Base-by-base conservation (phyloP, 768 basidiomycete species). In the Tricholoma bakamatsutake region DNA sequence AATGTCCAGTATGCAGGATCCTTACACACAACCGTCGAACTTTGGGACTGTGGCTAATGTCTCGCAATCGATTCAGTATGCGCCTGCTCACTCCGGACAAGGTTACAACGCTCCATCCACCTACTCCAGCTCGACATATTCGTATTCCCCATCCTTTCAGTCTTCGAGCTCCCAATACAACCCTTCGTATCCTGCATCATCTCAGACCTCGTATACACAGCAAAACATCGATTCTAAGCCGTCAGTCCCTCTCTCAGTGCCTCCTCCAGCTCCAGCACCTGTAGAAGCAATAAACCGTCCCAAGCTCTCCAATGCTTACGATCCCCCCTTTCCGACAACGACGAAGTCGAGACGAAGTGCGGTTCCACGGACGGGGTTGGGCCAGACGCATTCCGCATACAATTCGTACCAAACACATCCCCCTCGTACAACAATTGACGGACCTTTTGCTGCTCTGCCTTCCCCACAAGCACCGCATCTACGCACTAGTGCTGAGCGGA, bases 251-350 rank as follows among this genome's bases (percentile, higher is more conserved):
- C 33, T 57, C 17, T 30, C 51, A 10, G 52, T 53, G 24, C 59
- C 55, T 28, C 66, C 52, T 67, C 70, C 75, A 18, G 64, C 75
- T 28, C 70, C 76, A 3, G 58, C 68, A 5, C 72, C 76, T 15
- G 68, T 77, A 2, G 69, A 78, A 1, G 66, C 76, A 28, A 62
- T 84, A n/a, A 82, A 73, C 57, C 77, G 87, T 50, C 85, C 85
- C 21, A 88, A 83, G 69, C 68, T 81, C 33, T 75, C 73, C 12
- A 87, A 89, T 60, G 88, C 88, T 1, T 90, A 89, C 61, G 88
- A 90, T 61, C 88, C 88, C 2, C 88, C 88, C 31, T 80, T 90
- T 56, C 81, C 81, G 37, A 76, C 83, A 1, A 68, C 73, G 15
- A 78, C 73, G 56, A 68, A 69, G 48, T 48, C 71, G 33, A 71